phyloP scores from a whole-genome alignment of 345 rosid species.

The Noccaea caerulescens region DNA sequence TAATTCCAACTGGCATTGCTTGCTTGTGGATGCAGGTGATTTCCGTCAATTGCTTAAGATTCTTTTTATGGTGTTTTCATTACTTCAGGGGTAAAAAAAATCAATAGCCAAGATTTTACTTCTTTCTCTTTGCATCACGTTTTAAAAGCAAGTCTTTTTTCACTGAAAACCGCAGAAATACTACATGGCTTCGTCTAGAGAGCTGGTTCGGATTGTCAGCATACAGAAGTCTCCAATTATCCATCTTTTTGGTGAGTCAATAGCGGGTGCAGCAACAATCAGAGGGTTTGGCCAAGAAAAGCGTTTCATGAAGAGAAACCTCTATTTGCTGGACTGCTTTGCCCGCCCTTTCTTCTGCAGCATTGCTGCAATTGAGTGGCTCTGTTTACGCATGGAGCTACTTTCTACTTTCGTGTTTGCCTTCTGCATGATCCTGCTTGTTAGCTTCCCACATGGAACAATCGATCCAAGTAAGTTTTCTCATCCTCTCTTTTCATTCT shows the following conservation, averaged over 20 bases:
- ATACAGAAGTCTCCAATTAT: background rate
- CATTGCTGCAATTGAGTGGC: background rate
- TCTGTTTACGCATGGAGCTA: background rate
- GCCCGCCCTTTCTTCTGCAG: background rate
- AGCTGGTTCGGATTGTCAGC: background rate
- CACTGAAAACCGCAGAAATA: background rate
- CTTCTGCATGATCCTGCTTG: background rate
- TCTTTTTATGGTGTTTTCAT: background rate
- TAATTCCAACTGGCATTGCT: background rate
- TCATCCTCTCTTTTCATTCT: background rate
- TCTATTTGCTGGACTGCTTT: background rate
- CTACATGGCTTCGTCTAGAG: background rate
- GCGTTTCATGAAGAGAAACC: background rate
- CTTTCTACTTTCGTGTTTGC: background rate
- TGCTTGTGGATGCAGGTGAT: slow-evolving; percentile 3
- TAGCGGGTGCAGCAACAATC: background rate
- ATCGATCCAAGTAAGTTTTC: background rate
- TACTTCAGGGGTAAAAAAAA: background rate
- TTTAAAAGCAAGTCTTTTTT: too few relatives aligned
- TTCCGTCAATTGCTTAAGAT: background rate
- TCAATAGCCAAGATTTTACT: background rate
- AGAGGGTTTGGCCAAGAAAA: background rate
- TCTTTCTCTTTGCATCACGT: background rate
- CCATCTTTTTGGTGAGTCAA: background rate
- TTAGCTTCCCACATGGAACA: background rate